A percentile compares a stretch with the other conserved stretches of the same genome.
These are phyloP conservation scores for Ramalina intermedia DNA, from an alignment of 495 filamentous ascomycete species.

Conservation along the genomic window DNA sequence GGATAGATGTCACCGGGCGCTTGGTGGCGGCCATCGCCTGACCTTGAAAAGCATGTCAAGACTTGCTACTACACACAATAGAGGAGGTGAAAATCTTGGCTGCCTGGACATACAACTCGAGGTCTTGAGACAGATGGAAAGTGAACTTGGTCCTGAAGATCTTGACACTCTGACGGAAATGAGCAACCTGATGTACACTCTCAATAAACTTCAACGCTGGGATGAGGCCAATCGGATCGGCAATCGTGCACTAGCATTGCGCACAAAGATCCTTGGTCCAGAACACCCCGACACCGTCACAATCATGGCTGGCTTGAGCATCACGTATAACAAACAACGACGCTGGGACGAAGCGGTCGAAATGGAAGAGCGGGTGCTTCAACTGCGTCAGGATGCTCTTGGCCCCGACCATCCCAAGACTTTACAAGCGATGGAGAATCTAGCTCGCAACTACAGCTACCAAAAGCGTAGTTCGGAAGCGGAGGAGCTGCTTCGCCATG, in stretches of 20 bases:
- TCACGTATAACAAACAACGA: conserved; percentile 14
- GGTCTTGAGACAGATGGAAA: conserved; percentile 4
- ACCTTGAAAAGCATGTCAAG: conserved; percentile 7
- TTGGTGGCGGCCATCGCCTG: conserved; percentile 6
- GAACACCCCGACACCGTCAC: conserved; percentile 20
- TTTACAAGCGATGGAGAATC: conserved; percentile 16
- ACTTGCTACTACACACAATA: conserved; percentile 4
- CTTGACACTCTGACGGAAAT: conserved; percentile 4
- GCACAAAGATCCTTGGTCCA: conserved; percentile 15
- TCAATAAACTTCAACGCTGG: conserved; percentile 1
- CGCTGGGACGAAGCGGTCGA: conserved; percentile 20
- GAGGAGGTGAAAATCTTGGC: not conserved
- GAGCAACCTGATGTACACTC: conserved; percentile 1
- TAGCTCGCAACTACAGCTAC: conserved; percentile 17
- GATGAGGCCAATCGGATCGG: conserved; percentile 16
- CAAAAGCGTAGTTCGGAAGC: conserved; percentile 19
- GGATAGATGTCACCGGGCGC: not conserved
- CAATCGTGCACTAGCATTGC: not conserved
- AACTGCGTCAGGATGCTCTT: conserved; percentile 11
- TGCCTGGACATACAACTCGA: conserved; percentile 4
- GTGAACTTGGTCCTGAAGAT: conserved; percentile 3
- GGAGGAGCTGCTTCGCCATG: conserved; percentile 10
- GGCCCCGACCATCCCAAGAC: conserved; percentile 21
- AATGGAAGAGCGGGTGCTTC: conserved; percentile 15
- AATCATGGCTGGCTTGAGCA: conserved; percentile 16